Evolutionary conservation across 2,329 filamentous ascomycete species (phyloP).

Genomic region (Hymenoscyphus scutula): DNA sequence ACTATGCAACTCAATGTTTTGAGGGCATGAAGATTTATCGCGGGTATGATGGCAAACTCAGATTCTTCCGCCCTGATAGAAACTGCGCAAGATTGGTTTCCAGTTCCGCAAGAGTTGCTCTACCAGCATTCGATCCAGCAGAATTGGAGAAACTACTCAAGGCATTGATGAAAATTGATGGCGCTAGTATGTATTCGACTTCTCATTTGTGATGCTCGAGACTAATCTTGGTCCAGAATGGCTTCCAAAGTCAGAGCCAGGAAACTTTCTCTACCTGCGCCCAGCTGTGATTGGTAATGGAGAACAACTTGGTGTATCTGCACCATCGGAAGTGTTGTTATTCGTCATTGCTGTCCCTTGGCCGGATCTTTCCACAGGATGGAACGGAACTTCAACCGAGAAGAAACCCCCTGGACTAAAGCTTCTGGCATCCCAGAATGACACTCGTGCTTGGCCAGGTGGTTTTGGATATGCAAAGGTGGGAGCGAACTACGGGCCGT

Average conservation of each 20-base stretch:
- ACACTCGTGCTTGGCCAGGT: conserved; percentile 87
- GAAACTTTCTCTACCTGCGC: conserved; percentile 77
- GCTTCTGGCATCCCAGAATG: conserved; percentile 75
- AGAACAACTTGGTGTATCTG: conserved; percentile 74
- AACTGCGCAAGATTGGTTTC: conserved; percentile 52
- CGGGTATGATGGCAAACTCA: conserved; percentile 62
- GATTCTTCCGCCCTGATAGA: conserved; percentile 58
- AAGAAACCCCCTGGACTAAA: conserved; percentile 56
- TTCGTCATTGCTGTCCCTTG: conserved; percentile 71
- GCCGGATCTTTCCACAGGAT: conserved; percentile 37
- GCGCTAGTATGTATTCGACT: conserved; percentile 40
- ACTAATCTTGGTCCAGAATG: conserved; percentile 51
- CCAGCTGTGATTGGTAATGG: conserved; percentile 85
- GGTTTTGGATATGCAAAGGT: conserved; percentile 92
- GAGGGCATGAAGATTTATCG: conserved; percentile 69
- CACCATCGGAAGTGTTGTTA: conserved; percentile 76
- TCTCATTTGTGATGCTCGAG: not conserved
- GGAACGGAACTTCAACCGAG: conserved; percentile 27
- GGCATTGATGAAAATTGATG: conserved; percentile 70
- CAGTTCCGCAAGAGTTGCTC: conserved; percentile 64
- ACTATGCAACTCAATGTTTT: conserved; percentile 22
- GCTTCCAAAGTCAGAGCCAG: conserved; percentile 68
- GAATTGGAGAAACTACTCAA: conserved; percentile 73
- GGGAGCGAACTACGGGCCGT: conserved; percentile 88
- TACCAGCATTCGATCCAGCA: conserved; percentile 69